phyloP scores from a whole-genome alignment of 768 basidiomycete genomes.

The Boletales sp. region DNA sequence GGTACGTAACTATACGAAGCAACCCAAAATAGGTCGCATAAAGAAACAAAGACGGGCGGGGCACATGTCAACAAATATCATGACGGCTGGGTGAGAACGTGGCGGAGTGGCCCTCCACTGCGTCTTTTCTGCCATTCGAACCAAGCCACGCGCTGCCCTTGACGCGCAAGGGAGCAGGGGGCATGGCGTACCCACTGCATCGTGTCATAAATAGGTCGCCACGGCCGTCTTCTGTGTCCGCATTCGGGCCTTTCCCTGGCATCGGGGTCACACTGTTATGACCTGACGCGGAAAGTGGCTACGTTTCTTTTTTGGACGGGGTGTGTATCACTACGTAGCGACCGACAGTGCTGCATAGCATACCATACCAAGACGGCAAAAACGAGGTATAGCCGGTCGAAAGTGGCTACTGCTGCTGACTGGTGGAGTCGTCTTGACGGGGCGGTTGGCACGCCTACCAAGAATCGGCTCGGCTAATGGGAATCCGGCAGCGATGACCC shows the following conservation, averaged over 20 bases:
- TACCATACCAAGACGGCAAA: too few relatives aligned
- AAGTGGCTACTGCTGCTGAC: too few relatives aligned
- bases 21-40: neutral
- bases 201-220: conserved; percentile 10
- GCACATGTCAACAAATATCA: neutral
- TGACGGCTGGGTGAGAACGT: conserved; percentile 17
- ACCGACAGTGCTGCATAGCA: too few relatives aligned
- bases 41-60: neutral
- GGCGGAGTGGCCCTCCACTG: conserved; percentile 13
- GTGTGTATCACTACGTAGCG: too few relatives aligned
- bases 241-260: neutral
- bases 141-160: conserved; percentile 4
- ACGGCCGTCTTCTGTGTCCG: conserved; percentile 1
- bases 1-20: neutral
- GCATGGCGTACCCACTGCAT: conserved; percentile 1
- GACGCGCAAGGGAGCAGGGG: conserved; percentile 7
- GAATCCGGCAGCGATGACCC: neutral
- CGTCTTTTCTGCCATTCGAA: conserved; percentile 33
- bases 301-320: too few relatives aligned
- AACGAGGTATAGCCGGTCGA: too few relatives aligned
- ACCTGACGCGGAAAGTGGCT: neutral
- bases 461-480: too few relatives aligned
- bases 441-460: neutral
- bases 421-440: neutral
- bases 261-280: neutral